Evolutionary conservation across 2,329 filamentous ascomycete genomes (phyloP).

Genomic region (Aphanoascus verrucosus): DNA sequence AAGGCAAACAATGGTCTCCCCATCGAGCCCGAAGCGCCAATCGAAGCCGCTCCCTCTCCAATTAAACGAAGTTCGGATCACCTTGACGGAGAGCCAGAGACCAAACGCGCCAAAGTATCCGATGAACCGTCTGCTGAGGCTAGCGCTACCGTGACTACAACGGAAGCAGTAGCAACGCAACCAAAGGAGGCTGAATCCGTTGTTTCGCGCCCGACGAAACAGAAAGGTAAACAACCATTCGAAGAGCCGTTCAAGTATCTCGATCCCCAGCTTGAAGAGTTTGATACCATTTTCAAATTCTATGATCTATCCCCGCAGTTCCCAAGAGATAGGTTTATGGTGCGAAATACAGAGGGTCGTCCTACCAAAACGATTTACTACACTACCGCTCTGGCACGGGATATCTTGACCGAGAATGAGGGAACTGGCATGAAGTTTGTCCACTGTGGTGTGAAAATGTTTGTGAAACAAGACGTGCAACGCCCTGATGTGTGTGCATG

Average conservation of each 20-base stretch:
- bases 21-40: background rate
- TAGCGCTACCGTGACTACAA: conserved; percentile 7
- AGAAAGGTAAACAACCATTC: conserved; percentile 41
- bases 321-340: conserved; percentile 85
- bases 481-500: conserved; percentile 78
- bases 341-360: conserved; percentile 79
- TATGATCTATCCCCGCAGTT: conserved; percentile 78
- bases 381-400: conserved; percentile 70
- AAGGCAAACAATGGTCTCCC: background rate
- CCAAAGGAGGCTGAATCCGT: conserved; percentile 24
- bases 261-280: conserved; percentile 59
- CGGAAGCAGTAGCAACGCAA: conserved; percentile 16
- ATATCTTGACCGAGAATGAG: conserved; percentile 79
- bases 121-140: conserved; percentile 25
- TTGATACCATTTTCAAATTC: conserved; percentile 67
- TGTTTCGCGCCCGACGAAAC: conserved; percentile 24
- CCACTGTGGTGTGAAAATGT: conserved; percentile 96
- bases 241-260: conserved; percentile 97
- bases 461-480: conserved; percentile 92
- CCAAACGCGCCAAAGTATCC: conserved; percentile 34
- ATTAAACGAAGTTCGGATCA: conserved; percentile 29
- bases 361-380: conserved; percentile 96
- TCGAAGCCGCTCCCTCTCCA: conserved; percentile 6
- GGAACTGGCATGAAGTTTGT: conserved; percentile 89
- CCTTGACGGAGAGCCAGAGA: conserved; percentile 22